These are phyloP conservation scores for Hylodesmum podocarpum DNA, from an alignment of 306 rosid genomes.

Conservation along the genomic window DNA sequence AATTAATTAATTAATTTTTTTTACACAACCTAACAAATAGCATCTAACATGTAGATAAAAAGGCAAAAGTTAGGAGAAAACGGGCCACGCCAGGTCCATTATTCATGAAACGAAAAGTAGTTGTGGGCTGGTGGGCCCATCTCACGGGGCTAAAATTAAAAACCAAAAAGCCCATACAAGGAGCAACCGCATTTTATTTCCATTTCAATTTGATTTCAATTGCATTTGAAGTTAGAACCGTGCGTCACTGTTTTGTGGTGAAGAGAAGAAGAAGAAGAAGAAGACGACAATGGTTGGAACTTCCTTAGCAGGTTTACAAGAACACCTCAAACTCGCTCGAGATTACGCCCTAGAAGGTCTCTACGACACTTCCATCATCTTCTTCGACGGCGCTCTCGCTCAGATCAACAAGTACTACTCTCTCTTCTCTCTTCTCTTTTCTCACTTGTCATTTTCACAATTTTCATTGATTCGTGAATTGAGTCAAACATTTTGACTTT, in stretches of 20 bases:
- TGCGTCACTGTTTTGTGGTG: too few relatives aligned
- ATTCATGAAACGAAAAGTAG: neutral
- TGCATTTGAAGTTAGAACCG: too few relatives aligned
- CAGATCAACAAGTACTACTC: conserved; percentile 87
- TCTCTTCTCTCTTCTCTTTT: neutral
- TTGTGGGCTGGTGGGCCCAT: conserved; percentile 31
- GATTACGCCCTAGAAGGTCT: conserved; percentile 93
- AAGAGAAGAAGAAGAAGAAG: neutral
- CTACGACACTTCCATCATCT: conserved; percentile 90
- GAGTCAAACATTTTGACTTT: too few relatives aligned
- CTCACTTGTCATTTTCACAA: neutral
- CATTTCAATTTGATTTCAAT: too few relatives aligned
- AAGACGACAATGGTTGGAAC: conserved; percentile 53
- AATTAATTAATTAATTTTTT: too few relatives aligned
- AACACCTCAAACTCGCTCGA: conserved; percentile 89
- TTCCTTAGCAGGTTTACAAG: conserved; percentile 79
- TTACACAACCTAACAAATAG: too few relatives aligned
- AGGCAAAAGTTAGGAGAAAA: neutral
- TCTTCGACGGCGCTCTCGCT: conserved; percentile 95
- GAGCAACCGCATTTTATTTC: neutral
- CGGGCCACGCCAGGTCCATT: neutral
- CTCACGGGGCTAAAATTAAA: neutral
- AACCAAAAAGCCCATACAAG: conserved; percentile 22
- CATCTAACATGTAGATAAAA: too few relatives aligned
- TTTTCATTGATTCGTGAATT: neutral